Conservation (phyloP, 495 filamentous ascomycete genomes). For the Neohortaea acidophila region DNA sequence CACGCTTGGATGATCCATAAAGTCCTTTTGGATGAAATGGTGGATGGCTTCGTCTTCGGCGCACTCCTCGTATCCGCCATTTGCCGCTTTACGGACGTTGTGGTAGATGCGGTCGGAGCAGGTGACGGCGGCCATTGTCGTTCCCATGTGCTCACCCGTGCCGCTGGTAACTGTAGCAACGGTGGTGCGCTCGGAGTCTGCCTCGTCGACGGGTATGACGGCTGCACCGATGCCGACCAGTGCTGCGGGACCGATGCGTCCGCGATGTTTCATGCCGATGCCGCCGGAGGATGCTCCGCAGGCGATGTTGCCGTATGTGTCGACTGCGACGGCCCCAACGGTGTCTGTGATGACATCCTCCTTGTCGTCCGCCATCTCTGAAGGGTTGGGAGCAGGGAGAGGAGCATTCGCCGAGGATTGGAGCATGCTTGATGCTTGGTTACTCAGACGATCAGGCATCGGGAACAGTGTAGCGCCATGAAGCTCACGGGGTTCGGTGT, state of each 20-base stretch:
- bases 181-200: constrained; percentile 42
- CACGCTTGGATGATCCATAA: constrained; percentile 69
- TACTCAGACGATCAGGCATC: not conserved
- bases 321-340: constrained; percentile 86
- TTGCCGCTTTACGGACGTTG: constrained; percentile 39
- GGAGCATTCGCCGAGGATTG: not conserved
- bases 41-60: constrained; percentile 59
- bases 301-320: constrained; percentile 70
- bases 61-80: constrained; percentile 44
- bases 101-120: constrained; percentile 66
- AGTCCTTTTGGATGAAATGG: constrained; percentile 59
- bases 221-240: constrained; percentile 80
- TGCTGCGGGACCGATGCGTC: constrained; percentile 80
- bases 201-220: constrained; percentile 55
- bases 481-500: constrained; percentile 11
- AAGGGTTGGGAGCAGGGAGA: not conserved
- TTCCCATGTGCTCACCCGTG: constrained; percentile 94
- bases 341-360: constrained; percentile 69
- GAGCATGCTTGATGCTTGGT: constrained; percentile 1
- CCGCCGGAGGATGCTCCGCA: constrained; percentile 98
- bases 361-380: not conserved
- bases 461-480: constrained; percentile 8
- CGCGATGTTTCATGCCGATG: constrained; percentile 93
- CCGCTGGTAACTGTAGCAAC: constrained; percentile 78
- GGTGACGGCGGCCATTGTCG: constrained; percentile 64